These are phyloP conservation scores for Chalciporus pseudorubinellus DNA, from an alignment of 768 basidiomycete species.

Conservation along the genomic window DNA sequence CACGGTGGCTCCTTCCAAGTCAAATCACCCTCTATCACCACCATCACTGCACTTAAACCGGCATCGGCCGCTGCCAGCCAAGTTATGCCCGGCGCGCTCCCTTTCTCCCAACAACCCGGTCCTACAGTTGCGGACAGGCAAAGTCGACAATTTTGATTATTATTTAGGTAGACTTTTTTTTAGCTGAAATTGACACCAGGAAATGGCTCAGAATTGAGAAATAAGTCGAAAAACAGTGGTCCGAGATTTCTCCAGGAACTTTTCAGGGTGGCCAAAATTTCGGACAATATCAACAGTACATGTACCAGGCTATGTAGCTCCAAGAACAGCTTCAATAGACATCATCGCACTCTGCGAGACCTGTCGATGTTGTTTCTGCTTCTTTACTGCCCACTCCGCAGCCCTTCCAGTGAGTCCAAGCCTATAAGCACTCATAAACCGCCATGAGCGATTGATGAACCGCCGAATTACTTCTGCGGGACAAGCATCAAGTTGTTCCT, in stretches of 20 bases:
- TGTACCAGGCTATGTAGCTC: background rate
- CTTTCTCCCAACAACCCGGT: no score
- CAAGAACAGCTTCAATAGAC: constrained; percentile 31
- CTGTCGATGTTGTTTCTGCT: constrained; percentile 34
- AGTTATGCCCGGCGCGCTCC: no score
- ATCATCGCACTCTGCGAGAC: constrained; percentile 33
- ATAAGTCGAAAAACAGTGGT: background rate
- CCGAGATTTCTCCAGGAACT: background rate
- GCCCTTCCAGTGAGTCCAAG: constrained; percentile 36
- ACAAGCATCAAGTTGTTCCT: constrained; percentile 34
- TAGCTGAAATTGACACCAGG: no score
- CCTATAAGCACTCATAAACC: constrained; percentile 37
- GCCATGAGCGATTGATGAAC: constrained; percentile 37
- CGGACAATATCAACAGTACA: background rate
- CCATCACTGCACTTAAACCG: no score
- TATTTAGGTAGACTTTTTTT: no score
- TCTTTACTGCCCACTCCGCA: constrained; percentile 39
- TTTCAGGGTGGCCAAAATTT: background rate
- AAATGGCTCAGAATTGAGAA: background rate
- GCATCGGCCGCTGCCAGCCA: no score
- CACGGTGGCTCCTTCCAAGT: no score
- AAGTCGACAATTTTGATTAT: no score
- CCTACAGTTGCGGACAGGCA: no score
- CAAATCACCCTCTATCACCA: no score
- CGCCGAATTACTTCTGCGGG: constrained; percentile 35